Percentiles rank a stretch among this genome's conserved stretches.
These are phyloP conservation scores for Cladorrhinum samala DNA, from an alignment of 495 filamentous ascomycete species.

Conservation along the genomic window DNA sequence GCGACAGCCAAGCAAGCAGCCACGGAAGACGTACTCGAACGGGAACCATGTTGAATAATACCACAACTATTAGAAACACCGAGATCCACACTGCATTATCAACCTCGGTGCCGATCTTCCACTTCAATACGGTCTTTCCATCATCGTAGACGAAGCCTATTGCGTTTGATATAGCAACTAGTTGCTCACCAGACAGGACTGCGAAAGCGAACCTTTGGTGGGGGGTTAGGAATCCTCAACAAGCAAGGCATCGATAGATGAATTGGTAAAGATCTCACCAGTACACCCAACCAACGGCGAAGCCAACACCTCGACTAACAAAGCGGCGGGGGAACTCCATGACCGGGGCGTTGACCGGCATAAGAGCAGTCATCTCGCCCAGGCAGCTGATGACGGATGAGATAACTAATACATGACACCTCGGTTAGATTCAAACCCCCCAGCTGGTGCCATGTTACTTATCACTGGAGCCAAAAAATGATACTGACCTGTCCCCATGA, in stretches of 20 bases:
- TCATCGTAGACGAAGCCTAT: slow-evolving; percentile 41
- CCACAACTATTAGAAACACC: slow-evolving; percentile 34
- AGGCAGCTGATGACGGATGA: slow-evolving; percentile 46
- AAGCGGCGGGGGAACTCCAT: slow-evolving; percentile 47
- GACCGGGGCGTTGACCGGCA: slow-evolving; percentile 45
- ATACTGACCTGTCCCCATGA: slow-evolving; percentile 32
- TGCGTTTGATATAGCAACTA: slow-evolving; percentile 39
- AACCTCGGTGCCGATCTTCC: slow-evolving; percentile 28
- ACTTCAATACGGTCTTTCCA: slow-evolving; percentile 33
- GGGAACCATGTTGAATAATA: slow-evolving; percentile 39
- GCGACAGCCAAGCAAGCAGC: background rate
- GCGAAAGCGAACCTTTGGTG: slow-evolving; percentile 42
- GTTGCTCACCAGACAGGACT: slow-evolving; percentile 35
- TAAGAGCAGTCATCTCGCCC: slow-evolving; percentile 48
- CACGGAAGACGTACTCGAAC: slow-evolving; percentile 27
- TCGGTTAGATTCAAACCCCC: background rate
- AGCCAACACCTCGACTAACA: slow-evolving; percentile 42
- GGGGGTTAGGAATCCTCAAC: background rate
- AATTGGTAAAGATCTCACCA: slow-evolving; percentile 35
- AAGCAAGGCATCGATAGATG: background rate
- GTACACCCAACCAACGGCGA: slow-evolving; percentile 50
- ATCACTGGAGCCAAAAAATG: too few relatives aligned
- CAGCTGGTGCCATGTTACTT: background rate
- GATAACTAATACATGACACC: slow-evolving; percentile 22
- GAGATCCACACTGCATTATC: slow-evolving; percentile 40